Conservation (phyloP, 1,139 yeast species). For the Yamadazyma friedrichii region DNA sequence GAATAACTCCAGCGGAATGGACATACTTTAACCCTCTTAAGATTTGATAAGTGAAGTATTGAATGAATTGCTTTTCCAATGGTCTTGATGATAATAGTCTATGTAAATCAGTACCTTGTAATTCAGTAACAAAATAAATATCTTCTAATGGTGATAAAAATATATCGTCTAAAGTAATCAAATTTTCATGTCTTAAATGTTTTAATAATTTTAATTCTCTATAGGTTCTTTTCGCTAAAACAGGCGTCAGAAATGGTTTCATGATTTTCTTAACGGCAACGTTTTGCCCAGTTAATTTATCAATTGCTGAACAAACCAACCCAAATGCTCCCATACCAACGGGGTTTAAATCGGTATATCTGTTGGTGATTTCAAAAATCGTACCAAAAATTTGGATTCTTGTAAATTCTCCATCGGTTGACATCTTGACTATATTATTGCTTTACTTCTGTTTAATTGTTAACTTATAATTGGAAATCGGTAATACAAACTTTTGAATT, state of each 20-base stretch:
- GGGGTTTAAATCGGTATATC: slow-evolving; percentile 91
- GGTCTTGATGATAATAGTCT: slow-evolving; percentile 90
- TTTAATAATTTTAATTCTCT: slow-evolving; percentile 91
- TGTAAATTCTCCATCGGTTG: slow-evolving; percentile 45
- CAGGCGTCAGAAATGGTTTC: slow-evolving; percentile 96
- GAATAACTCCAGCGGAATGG: slow-evolving; percentile 96
- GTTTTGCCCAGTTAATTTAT: slow-evolving; percentile 84
- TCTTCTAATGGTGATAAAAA: slow-evolving; percentile 94
- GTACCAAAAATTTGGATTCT: slow-evolving; percentile 77
- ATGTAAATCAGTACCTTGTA: slow-evolving; percentile 95
- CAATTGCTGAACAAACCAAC: slow-evolving; percentile 93
- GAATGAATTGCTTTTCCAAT: slow-evolving; percentile 91
- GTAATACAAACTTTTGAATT: no score
- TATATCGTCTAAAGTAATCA: slow-evolving; percentile 90
- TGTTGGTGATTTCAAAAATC: slow-evolving; percentile 86
- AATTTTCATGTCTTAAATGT: slow-evolving; percentile 91
- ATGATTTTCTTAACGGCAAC: slow-evolving; percentile 97
- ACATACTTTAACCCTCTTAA: slow-evolving; percentile 91
- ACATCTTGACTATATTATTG: slow-evolving; percentile 18
- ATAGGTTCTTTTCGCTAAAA: slow-evolving; percentile 92
- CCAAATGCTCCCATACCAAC: slow-evolving; percentile 99
- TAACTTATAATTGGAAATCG: no score
- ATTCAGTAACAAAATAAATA: slow-evolving; percentile 93
- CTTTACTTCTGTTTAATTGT: neutral
- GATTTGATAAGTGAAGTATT: slow-evolving; percentile 92